Conservation (phyloP, 2,329 filamentous ascomycete species). For the Clonostachys rhizophaga region DNA sequence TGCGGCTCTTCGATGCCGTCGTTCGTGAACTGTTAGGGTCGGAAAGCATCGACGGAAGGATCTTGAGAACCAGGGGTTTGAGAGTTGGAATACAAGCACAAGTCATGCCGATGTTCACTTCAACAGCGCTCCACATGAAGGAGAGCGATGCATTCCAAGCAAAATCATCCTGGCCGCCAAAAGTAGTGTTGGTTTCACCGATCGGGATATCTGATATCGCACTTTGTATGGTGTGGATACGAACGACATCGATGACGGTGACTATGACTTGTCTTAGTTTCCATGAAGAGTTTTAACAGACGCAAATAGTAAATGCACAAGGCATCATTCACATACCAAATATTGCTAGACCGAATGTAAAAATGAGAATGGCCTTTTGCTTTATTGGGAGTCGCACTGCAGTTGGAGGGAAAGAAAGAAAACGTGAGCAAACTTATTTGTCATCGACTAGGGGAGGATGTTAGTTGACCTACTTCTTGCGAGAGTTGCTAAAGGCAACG, state of each 20-base stretch:
- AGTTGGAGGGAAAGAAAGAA: constrained; percentile 68
- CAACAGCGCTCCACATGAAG: constrained; percentile 91
- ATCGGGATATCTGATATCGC: constrained; percentile 47
- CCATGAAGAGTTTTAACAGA: not conserved
- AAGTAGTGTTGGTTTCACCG: constrained; percentile 29
- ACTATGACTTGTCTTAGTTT: constrained; percentile 35
- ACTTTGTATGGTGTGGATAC: constrained; percentile 84
- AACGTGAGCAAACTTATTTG: constrained; percentile 19
- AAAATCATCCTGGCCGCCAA: constrained; percentile 49
- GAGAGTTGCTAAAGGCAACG: constrained; percentile 39
- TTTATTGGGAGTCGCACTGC: constrained; percentile 78
- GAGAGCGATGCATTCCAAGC: constrained; percentile 76
- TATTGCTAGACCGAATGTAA: constrained; percentile 82
- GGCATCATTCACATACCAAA: constrained; percentile 39
- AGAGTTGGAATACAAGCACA: constrained; percentile 90
- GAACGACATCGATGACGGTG: constrained; percentile 79
- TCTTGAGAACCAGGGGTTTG: constrained; percentile 73
- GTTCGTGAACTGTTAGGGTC: constrained; percentile 4
- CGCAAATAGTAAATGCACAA: not conserved
- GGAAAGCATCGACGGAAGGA: constrained; percentile 51
- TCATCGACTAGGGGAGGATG: not conserved
- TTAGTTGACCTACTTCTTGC: not conserved
- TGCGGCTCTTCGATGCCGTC: constrained; percentile 8
- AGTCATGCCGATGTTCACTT: constrained; percentile 86
- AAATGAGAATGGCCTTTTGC: constrained; percentile 81